Conservation (phyloP, 352 stramenopile species). For the Albugo candida region DNA sequence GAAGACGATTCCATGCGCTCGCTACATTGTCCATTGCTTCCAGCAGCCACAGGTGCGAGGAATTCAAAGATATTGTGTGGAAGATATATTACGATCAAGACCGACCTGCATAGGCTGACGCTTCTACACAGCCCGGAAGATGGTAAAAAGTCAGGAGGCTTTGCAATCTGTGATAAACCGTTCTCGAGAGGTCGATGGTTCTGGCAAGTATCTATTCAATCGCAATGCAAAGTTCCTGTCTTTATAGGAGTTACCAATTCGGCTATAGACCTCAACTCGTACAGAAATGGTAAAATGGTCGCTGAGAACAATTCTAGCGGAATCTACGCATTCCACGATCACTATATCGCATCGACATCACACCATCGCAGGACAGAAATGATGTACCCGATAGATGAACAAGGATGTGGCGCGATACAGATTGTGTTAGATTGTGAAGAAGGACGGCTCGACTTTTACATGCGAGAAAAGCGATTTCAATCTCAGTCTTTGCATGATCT, state of each 20-base stretch:
- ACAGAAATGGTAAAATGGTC: too few species aligned
- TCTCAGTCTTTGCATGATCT: background rate
- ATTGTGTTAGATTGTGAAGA: slow-evolving; percentile 17
- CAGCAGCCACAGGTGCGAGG: slow-evolving; percentile 25
- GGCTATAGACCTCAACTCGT: slow-evolving; percentile 32
- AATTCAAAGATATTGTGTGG: slow-evolving; percentile 57
- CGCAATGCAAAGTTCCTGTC: slow-evolving; percentile 27
- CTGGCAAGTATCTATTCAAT: slow-evolving; percentile 46
- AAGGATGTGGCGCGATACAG: background rate
- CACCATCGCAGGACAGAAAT: too few species aligned
- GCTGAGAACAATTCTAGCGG: too few species aligned
- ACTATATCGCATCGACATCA: too few species aligned
- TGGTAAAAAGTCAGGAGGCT: slow-evolving; percentile 11
- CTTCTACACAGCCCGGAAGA: slow-evolving; percentile 16
- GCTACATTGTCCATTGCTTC: slow-evolving; percentile 21
- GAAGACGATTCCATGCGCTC: too few species aligned
- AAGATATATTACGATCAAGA: slow-evolving; percentile 34
- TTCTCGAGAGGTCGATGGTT: slow-evolving; percentile 56
- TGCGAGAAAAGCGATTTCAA: slow-evolving; percentile 15
- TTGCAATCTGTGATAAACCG: slow-evolving; percentile 47
- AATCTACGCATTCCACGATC: too few species aligned
- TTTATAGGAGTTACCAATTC: slow-evolving; percentile 48
- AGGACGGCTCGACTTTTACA: slow-evolving; percentile 42
- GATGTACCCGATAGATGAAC: too few species aligned
- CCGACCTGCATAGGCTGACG: slow-evolving; percentile 41